phyloP scores from a whole-genome alignment of 2,329 filamentous ascomycete genomes.

The Didymella pomorum region DNA sequence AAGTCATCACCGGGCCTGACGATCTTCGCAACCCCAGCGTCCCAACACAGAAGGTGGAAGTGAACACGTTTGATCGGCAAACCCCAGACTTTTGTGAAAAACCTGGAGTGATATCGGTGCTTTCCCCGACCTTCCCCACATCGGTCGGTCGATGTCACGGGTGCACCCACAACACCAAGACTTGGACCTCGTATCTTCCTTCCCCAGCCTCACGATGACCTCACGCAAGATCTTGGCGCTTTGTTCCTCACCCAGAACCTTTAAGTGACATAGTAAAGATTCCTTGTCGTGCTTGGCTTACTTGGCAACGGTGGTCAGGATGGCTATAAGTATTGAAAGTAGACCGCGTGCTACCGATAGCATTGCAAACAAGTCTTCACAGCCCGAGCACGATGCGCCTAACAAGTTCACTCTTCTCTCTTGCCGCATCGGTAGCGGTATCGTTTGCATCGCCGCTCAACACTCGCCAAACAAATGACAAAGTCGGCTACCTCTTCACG shows the following conservation, averaged over 20 bases:
- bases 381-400: neutral
- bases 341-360: neutral
- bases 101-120: slow-evolving; percentile 10
- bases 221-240: slow-evolving; percentile 6
- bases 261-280: neutral
- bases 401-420: neutral
- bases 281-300: slow-evolving; percentile 1
- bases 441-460: slow-evolving; percentile 5
- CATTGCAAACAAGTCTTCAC: neutral
- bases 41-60: slow-evolving; percentile 4
- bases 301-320: slow-evolving; percentile 1
- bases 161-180: slow-evolving; percentile 1
- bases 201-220: slow-evolving; percentile 5
- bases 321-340: neutral
- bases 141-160: slow-evolving; percentile 1
- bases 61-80: neutral
- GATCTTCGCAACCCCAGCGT: neutral
- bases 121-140: slow-evolving; percentile 18
- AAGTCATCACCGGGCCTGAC: neutral
- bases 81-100: slow-evolving; percentile 3
- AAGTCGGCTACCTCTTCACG: slow-evolving; percentile 16
- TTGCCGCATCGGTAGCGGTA: neutral
- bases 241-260: neutral
- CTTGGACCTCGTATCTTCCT: neutral
- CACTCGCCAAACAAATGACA: slow-evolving; percentile 11